Evolutionary conservation across 2,329 filamentous ascomycete genomes (phyloP).

Genomic region (Pseudogymnoascus sp.): DNA sequence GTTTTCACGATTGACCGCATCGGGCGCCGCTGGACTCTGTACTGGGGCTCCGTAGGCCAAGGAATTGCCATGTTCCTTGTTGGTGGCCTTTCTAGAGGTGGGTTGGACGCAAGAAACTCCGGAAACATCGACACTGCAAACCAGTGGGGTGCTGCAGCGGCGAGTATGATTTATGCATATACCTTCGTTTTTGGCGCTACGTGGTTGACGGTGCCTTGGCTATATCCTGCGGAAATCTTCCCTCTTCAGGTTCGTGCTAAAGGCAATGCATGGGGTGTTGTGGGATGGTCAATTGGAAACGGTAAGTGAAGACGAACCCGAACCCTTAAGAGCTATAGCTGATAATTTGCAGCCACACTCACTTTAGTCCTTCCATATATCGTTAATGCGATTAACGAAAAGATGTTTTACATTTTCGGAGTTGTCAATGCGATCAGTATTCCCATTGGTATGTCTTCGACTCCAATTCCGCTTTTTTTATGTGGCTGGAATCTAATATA

Average conservation of each 20-base stretch:
- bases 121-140: constrained; percentile 39
- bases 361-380: neutral
- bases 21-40: constrained; percentile 60
- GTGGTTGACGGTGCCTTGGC: constrained; percentile 49
- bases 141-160: constrained; percentile 53
- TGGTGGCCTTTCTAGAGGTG: constrained; percentile 46
- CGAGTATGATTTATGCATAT: constrained; percentile 63
- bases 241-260: constrained; percentile 62
- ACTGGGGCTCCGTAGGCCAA: constrained; percentile 58
- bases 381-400: constrained; percentile 53
- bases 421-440: constrained; percentile 58
- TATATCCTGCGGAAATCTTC: constrained; percentile 68
- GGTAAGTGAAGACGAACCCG: constrained; percentile 29
- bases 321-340: neutral
- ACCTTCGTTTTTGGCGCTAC: constrained; percentile 50
- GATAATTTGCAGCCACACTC: neutral
- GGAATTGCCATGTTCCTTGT: constrained; percentile 61
- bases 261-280: constrained; percentile 68
- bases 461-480: neutral
- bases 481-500: neutral
- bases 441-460: constrained; percentile 36
- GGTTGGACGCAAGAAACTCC: constrained; percentile 38
- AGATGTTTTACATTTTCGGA: constrained; percentile 67
- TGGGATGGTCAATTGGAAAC: constrained; percentile 70
- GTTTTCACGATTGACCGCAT: constrained; percentile 64